These are phyloP conservation scores for Talaromyces marneffei DNA, from an alignment of 2,329 filamentous ascomycete species.

Conservation along the genomic window DNA sequence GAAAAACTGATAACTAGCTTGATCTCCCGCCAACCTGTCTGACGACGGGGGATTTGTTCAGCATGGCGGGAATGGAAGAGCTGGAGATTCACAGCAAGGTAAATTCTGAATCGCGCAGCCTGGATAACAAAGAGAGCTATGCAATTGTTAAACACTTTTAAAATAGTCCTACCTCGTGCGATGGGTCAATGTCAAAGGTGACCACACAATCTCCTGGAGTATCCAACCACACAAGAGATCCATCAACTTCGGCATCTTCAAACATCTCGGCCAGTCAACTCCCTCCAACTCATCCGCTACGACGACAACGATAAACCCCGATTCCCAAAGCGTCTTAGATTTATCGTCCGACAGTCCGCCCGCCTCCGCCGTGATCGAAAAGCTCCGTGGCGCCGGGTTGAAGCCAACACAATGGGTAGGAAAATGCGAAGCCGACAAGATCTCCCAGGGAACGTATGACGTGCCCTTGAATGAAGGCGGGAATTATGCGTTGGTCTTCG, in stretches of 20 bases:
- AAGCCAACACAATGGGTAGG: constrained; percentile 72
- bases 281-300: constrained; percentile 40
- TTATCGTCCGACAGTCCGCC: constrained; percentile 45
- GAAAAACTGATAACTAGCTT: not conserved
- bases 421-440: constrained; percentile 94
- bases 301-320: not conserved
- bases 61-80: constrained; percentile 92
- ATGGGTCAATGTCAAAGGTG: constrained; percentile 87
- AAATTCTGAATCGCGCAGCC: constrained; percentile 28
- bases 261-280: constrained; percentile 72
- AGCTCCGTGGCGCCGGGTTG: constrained; percentile 56
- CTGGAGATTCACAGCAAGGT: constrained; percentile 97
- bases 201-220: constrained; percentile 94
- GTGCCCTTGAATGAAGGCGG: constrained; percentile 69
- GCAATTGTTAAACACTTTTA: too few relatives aligned
- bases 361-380: constrained; percentile 64
- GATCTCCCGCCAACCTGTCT: not conserved
- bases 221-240: constrained; percentile 97
- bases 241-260: constrained; percentile 96
- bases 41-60: not conserved
- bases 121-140: not conserved
- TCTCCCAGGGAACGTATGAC: constrained; percentile 83
- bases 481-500: constrained; percentile 94
- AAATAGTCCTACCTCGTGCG: constrained; percentile 95
- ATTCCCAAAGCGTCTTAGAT: not conserved